phyloP scores from a whole-genome alignment of 768 basidiomycete species.

The Cystofilobasidium bisporidii region DNA sequence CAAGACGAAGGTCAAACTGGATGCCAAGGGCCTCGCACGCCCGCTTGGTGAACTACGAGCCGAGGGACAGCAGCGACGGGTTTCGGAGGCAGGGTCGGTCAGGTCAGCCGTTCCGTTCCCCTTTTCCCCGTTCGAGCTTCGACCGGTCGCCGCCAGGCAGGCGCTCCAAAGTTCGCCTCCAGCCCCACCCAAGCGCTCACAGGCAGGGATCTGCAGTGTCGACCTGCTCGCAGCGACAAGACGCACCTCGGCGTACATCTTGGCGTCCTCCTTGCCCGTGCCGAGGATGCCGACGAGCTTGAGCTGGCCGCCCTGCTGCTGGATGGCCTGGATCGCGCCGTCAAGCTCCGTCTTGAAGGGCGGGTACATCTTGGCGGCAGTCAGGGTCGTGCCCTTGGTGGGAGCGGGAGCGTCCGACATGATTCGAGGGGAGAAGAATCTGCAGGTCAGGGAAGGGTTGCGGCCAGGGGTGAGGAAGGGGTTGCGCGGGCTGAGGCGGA shows the following conservation, averaged over 20 bases:
- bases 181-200: no score
- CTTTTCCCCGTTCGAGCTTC: neutral
- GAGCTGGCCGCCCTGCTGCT: constrained; percentile 13
- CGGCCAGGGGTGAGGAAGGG: no score
- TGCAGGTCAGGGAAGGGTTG: no score
- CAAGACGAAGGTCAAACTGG: constrained; percentile 66
- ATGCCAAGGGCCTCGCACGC: constrained; percentile 84
- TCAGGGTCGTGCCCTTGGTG: constrained; percentile 19
- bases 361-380: constrained; percentile 28
- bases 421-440: no score
- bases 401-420: constrained; percentile 9
- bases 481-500: no score
- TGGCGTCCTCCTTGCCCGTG: constrained; percentile 47
- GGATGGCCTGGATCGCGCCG: constrained; percentile 8
- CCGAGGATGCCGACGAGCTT: constrained; percentile 82
- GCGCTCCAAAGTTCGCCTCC: no score
- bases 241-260: constrained; percentile 47
- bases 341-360: constrained; percentile 26
- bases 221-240: neutral
- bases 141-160: neutral
- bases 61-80: neutral
- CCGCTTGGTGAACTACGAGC: constrained; percentile 64
- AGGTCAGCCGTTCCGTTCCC: no score
- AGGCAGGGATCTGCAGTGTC: no score
- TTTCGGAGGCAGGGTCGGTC: no score